Conservation (phyloP, 768 basidiomycete species). For the Boletus tomentosulus region DNA sequence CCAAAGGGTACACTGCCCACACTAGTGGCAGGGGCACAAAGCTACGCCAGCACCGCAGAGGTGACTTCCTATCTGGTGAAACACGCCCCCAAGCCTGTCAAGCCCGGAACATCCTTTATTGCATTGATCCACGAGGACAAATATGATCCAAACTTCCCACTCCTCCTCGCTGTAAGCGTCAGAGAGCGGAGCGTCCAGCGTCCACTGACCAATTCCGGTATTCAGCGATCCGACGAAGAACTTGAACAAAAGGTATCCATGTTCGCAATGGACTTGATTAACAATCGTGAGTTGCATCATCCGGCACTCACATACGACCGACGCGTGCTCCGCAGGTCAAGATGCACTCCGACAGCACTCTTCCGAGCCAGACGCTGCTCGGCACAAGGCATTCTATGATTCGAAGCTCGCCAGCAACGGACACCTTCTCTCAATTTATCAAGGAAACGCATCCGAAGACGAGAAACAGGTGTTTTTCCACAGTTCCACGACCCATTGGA, state of each 20-base stretch:
- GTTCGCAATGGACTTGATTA: constrained; percentile 34
- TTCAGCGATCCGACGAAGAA: constrained; percentile 45
- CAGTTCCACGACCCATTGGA: constrained; percentile 37
- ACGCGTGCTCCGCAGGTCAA: constrained; percentile 35
- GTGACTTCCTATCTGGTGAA: constrained; percentile 40
- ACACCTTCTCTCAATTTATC: constrained; percentile 39
- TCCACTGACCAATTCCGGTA: not conserved
- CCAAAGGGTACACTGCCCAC: constrained; percentile 43
- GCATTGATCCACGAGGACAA: constrained; percentile 41
- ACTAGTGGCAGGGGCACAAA: constrained; percentile 32
- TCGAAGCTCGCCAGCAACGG: constrained; percentile 39
- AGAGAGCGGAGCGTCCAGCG: not conserved
- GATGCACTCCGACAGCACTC: constrained; percentile 37
- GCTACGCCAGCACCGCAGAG: constrained; percentile 38
- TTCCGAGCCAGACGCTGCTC: constrained; percentile 29
- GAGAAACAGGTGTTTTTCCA: constrained; percentile 38
- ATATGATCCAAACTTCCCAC: constrained; percentile 51
- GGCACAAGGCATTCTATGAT: constrained; percentile 43
- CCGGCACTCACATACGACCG: not conserved
- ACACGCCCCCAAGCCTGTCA: constrained; percentile 35
- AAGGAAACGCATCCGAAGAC: constrained; percentile 33
- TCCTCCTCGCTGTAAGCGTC: constrained; percentile 36
- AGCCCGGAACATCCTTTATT: constrained; percentile 35
- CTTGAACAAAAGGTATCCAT: constrained; percentile 33
- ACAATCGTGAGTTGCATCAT: constrained; percentile 36